phyloP scores from a whole-genome alignment of 2,329 filamentous ascomycete genomes.

The Tolypocladium inflatum region DNA sequence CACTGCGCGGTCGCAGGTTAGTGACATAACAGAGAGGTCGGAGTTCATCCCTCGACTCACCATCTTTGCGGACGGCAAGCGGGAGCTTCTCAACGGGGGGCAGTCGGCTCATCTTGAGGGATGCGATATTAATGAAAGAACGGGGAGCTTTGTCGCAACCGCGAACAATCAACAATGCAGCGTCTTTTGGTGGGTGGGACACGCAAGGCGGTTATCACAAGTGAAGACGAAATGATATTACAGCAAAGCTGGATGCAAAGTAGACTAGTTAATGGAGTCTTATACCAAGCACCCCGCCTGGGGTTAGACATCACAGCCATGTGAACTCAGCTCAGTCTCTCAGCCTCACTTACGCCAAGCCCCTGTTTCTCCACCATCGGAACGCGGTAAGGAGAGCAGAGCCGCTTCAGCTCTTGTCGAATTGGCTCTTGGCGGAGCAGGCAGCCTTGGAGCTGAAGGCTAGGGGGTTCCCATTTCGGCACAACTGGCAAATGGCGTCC shows the following conservation, averaged over 20 bases:
- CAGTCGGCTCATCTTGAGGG: conserved; percentile 19
- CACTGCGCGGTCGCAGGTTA: conserved; percentile 20
- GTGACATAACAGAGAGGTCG: background rate
- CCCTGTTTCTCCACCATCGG: background rate
- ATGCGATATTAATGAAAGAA: background rate
- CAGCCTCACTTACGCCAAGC: background rate
- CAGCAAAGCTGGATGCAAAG: background rate
- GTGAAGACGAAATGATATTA: background rate
- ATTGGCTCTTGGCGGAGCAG: background rate
- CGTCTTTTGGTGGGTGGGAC: background rate
- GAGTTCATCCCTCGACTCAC: conserved; percentile 18
- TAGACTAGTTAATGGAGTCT: background rate
- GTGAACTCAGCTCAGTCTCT: background rate
- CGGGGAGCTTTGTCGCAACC: background rate
- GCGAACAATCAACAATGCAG: background rate
- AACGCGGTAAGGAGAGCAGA: background rate
- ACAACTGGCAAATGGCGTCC: background rate
- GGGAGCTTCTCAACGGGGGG: conserved; percentile 40
- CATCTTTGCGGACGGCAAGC: conserved; percentile 41
- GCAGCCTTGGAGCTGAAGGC: background rate
- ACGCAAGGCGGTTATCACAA: background rate
- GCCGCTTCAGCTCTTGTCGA: background rate
- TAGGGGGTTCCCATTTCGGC: background rate
- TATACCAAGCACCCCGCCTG: background rate
- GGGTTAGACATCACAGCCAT: too few relatives aligned